Conservation (phyloP, 352 stramenopile genomes). For the Sclerospora graminicola region DNA sequence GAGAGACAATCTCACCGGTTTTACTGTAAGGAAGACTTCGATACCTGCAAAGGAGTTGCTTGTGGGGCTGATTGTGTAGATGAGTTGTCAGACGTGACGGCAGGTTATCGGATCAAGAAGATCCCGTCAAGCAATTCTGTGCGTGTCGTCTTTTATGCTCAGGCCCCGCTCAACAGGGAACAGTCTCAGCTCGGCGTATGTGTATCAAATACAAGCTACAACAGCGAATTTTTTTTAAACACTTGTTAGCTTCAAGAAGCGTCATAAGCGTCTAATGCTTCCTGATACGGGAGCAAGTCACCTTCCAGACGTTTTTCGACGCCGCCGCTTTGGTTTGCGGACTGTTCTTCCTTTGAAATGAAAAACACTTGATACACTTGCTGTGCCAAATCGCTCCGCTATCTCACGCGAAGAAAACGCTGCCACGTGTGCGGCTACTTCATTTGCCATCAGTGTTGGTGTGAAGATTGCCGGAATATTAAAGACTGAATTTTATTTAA, state of each 20-base stretch:
- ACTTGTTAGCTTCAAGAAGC: conserved; percentile 16
- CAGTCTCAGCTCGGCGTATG: conserved; percentile 12
- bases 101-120: conserved; percentile 24
- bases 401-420: too few relatives aligned
- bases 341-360: too few relatives aligned
- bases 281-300: conserved; percentile 25
- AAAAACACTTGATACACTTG: too few relatives aligned
- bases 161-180: conserved; percentile 8
- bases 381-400: too few relatives aligned
- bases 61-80: conserved; percentile 20
- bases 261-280: conserved; percentile 27
- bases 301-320: conserved; percentile 37
- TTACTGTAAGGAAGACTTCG: conserved; percentile 22
- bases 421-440: too few relatives aligned
- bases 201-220: conserved; percentile 7
- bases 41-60: conserved; percentile 21
- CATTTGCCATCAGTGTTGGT: too few relatives aligned
- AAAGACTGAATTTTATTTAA: too few relatives aligned
- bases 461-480: too few relatives aligned
- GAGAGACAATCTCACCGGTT: conserved; percentile 10
- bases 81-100: conserved; percentile 26
- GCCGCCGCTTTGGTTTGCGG: conserved; percentile 32
- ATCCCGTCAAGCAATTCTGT: conserved; percentile 26
- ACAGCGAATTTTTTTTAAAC: neutral
- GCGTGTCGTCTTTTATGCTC: conserved; percentile 31